Conservation (phyloP, 1,284 basidiomycete species). For the Boletus smithii region DNA sequence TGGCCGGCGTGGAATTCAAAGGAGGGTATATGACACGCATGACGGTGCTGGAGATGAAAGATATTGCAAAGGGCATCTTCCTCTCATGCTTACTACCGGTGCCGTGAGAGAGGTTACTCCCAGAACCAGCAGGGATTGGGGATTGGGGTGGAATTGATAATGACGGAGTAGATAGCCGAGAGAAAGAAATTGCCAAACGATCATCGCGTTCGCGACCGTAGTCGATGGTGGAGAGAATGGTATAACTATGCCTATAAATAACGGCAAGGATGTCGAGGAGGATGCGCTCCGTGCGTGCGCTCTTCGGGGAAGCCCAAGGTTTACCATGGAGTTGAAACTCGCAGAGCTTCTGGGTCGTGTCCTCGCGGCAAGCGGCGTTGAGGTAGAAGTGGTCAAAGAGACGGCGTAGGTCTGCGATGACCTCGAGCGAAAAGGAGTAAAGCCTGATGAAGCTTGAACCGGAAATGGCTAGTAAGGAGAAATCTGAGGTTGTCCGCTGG, state of each 20-base stretch:
- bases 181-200: constrained; percentile 65
- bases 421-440: constrained; percentile 58
- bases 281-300: constrained; percentile 60
- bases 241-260: constrained; percentile 60
- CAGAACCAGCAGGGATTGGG: constrained; percentile 36
- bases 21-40: constrained; percentile 73
- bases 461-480: constrained; percentile 65
- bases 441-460: constrained; percentile 60
- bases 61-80: constrained; percentile 64
- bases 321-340: constrained; percentile 66
- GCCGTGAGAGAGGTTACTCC: constrained; percentile 38
- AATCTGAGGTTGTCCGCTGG: constrained; percentile 52
- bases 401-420: constrained; percentile 51
- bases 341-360: constrained; percentile 54
- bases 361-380: constrained; percentile 51
- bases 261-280: constrained; percentile 62
- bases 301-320: constrained; percentile 70
- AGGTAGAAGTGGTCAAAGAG: constrained; percentile 49
- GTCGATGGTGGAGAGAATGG: constrained; percentile 65
- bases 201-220: constrained; percentile 76
- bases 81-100: constrained; percentile 31
- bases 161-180: constrained; percentile 40
- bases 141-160: constrained; percentile 34
- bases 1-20: constrained; percentile 69
- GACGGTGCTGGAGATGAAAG: constrained; percentile 62